phyloP scores from a whole-genome alignment of 2,329 filamentous ascomycete species.

The Colletotrichum sp. region DNA sequence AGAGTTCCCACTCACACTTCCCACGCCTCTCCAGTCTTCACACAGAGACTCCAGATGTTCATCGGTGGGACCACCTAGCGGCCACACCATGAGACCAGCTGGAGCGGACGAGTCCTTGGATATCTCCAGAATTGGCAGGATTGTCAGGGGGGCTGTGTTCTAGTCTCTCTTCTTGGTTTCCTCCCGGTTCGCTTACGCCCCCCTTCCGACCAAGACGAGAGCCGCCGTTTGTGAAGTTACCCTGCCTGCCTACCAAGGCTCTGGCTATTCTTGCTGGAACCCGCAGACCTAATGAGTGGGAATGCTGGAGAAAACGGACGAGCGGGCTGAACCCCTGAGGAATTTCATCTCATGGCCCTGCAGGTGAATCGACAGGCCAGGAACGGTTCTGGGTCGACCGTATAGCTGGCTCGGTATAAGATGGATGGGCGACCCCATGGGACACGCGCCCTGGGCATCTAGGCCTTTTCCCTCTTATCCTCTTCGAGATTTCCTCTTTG shows the following conservation, averaged over 20 bases:
- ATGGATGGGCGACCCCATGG: not conserved
- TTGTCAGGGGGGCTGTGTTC: conserved; percentile 13
- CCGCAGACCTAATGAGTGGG: not conserved
- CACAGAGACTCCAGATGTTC: not conserved
- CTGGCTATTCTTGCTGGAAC: not conserved
- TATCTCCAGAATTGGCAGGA: not conserved
- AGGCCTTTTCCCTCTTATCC: not conserved
- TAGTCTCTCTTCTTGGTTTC: not conserved
- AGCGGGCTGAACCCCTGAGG: not conserved
- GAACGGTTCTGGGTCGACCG: not conserved
- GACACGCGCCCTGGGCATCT: not conserved
- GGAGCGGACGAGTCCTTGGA: not conserved
- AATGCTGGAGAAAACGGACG: not conserved
- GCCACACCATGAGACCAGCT: not conserved
- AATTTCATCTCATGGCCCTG: conserved; percentile 4
- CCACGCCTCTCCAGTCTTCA: not conserved
- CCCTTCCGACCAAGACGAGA: not conserved
- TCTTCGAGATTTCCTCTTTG: not conserved
- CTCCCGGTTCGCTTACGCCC: not conserved
- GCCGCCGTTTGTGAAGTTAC: not conserved
- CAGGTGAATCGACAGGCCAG: conserved; percentile 2
- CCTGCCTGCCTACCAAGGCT: not conserved
- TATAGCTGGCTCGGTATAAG: conserved; percentile 10
- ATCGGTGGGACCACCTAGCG: not conserved
- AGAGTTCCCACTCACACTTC: not conserved